Base-by-base conservation (phyloP, 768 basidiomycete genomes). In the Asterophora lycoperdoides region DNA sequence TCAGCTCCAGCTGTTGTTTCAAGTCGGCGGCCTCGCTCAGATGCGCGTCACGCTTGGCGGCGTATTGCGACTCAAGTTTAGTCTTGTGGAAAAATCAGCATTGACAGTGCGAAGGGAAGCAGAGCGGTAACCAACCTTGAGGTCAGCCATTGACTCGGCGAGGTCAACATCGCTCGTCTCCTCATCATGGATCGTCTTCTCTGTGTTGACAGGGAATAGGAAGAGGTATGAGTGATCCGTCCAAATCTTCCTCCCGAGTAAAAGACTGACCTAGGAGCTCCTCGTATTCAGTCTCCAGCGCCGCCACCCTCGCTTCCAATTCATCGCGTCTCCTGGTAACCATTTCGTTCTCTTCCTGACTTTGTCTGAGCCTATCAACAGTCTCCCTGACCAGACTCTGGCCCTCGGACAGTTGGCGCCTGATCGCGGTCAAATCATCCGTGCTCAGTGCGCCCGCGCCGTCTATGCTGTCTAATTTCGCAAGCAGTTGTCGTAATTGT, bases 11-110 rank as follows among this genome's bases (percentile, higher is more conserved):
- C 61, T 97, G 94, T 59, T 92, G 90, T 66, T 84, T 90, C 53
- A 97, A 77, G 64, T 95, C 89, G 13, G 76, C 68, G 15, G 87
- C 86, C 66, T 99, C 96, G 55, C 81, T 81, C 44, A 83, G 68
- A 55, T 94, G 86, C 19, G 93, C 84, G 52, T 98, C 93, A 39
- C 93, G 89, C 66, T 93, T 93, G 41, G 90, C 86, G 17, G 85
- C 82, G 61, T 95, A 96, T 65, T 97, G 94, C 20, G 87, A 78
- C 68, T 99, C 95, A 44, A 96, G 81, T 70, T 97, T 96, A 64
- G 78, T 83, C 95, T 98, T 18, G 35, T 5, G 20, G 48, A 41
- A 51, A 36, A 49, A 20, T 44, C 60, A 45, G 55, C 49, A 36
- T 59, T 52, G n/a, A n/a, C n/a, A n/a, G n/a, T 55, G 32, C 15